These are phyloP conservation scores for Phytophthora melonis DNA, from an alignment of 352 stramenopile genomes.

Conservation along the genomic window DNA sequence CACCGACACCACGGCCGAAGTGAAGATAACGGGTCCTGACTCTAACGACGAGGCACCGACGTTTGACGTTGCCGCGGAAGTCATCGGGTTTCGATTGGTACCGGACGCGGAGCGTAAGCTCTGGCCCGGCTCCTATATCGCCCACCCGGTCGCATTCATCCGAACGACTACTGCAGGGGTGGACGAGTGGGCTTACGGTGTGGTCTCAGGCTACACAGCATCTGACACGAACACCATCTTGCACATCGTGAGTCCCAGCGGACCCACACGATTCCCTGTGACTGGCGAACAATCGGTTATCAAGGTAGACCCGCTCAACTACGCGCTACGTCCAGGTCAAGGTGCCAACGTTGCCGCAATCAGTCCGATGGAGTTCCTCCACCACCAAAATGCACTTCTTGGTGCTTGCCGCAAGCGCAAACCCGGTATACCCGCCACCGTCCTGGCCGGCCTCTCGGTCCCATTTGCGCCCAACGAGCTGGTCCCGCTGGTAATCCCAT, in stretches of 20 bases:
- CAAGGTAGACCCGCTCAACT: slow-evolving; percentile 18
- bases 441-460: neutral
- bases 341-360: slow-evolving; percentile 3
- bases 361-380: slow-evolving; percentile 18
- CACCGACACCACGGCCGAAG: neutral
- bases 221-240: slow-evolving; percentile 4
- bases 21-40: slow-evolving; percentile 8
- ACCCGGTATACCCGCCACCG: neutral
- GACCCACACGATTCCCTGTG: neutral
- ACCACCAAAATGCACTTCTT: slow-evolving; percentile 5
- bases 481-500: slow-evolving; percentile 1
- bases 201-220: slow-evolving; percentile 14
- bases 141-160: slow-evolving; percentile 9
- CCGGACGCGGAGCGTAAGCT: neutral
- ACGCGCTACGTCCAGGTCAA: neutral
- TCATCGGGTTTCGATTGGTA: slow-evolving; percentile 2
- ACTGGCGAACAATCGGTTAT: slow-evolving; percentile 1
- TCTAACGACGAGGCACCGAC: neutral
- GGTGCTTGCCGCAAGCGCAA: neutral
- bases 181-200: slow-evolving; percentile 8
- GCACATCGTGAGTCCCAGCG: neutral
- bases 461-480: slow-evolving; percentile 2
- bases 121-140: slow-evolving; percentile 13
- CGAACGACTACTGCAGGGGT: neutral
- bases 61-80: neutral